Base-by-base conservation (phyloP, 768 basidiomycete genomes). In the Pleurotus ostreatus region DNA sequence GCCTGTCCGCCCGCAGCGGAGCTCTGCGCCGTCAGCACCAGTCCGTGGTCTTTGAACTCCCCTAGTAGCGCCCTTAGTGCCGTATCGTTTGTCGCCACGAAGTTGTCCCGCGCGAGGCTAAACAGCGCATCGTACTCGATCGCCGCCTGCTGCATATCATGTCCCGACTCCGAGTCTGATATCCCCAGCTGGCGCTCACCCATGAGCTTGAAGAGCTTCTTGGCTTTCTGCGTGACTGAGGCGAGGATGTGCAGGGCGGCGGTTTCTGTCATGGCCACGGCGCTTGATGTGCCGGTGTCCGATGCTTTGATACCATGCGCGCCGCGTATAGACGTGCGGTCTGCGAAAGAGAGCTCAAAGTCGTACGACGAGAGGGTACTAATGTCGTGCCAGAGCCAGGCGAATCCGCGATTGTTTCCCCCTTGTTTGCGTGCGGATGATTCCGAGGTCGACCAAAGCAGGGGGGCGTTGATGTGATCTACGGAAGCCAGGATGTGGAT, bases 11-110 rank as follows among this genome's bases (percentile, higher is more conserved):
- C 68, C 58, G 74, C 73, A 5, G 78, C 63, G 39, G 72, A 70
- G 56, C 75, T 67, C 62, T 74, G 74, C 7, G 74, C 69, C 26
- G 73, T 69, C 40, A 92, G 75, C n/a, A 98, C 83, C 65, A 98
- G 67, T 2, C 83, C 84, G 61, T 99, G 97, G 68, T 98, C 97
- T 63, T 83, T 81, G 69, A 95, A 98, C 70, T 98, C 97, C 9
- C 86, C 86, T 49, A 98, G 72, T 34, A 96, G 75, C 7, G 92
- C 81, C 43, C 89, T 79, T 64, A 96, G 75, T 38, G 93, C 84
- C 3, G 87, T 89, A 62, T 95, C 94, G 68, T 85, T 94, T 40
- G 89, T 87, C 8, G 95, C 94, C 47, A 98, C 83, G 62, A 98
- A 96, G 46, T 89, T 79, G 47, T 91, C 89, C 53, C 88, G 74